Evolutionary conservation across 805 yeast species (phyloP).

Genomic region (Candida pini): DNA sequence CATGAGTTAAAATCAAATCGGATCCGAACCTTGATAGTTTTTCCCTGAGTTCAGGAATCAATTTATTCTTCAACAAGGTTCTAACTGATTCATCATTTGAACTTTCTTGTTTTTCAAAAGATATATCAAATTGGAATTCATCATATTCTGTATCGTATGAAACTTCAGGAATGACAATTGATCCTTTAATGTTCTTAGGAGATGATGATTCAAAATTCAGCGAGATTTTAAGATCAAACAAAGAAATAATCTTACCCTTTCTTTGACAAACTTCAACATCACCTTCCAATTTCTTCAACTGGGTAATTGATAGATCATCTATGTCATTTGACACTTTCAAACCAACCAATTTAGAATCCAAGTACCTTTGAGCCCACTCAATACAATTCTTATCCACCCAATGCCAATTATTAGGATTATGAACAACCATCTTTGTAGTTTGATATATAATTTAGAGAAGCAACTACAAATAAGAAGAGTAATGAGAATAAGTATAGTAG

Average conservation of each 20-base stretch:
- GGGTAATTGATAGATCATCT: slow-evolving; percentile 29
- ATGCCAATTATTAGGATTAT: slow-evolving; percentile 99
- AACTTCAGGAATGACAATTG: slow-evolving; percentile 81
- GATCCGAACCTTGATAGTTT: slow-evolving; percentile 62
- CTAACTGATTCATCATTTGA: slow-evolving; percentile 46
- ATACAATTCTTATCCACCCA: slow-evolving; percentile 99
- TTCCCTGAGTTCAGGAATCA: slow-evolving; percentile 68
- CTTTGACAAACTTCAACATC: slow-evolving; percentile 97
- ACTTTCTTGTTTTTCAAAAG: slow-evolving; percentile 51
- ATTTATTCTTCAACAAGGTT: slow-evolving; percentile 37
- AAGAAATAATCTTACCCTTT: slow-evolving; percentile 90
- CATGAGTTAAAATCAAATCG: slow-evolving; percentile 70
- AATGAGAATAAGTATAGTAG: too few relatives aligned
- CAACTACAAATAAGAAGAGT: too few relatives aligned
- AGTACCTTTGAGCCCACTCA: slow-evolving; percentile 81
- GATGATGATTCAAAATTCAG: slow-evolving; percentile 49
- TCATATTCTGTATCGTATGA: slow-evolving; percentile 87
- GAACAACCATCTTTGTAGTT: slow-evolving; percentile 67
- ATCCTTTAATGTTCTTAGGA: slow-evolving; percentile 47
- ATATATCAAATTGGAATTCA: slow-evolving; percentile 79
- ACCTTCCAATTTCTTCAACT: slow-evolving; percentile 70
- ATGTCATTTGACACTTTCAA: slow-evolving; percentile 31
- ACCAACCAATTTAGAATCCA: slow-evolving; percentile 54
- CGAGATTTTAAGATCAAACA: slow-evolving; percentile 74
- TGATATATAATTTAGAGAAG: too few relatives aligned